Evolutionary conservation across 1,139 yeast genomes (phyloP).

Genomic region (Insectozyma bohioensis): DNA sequence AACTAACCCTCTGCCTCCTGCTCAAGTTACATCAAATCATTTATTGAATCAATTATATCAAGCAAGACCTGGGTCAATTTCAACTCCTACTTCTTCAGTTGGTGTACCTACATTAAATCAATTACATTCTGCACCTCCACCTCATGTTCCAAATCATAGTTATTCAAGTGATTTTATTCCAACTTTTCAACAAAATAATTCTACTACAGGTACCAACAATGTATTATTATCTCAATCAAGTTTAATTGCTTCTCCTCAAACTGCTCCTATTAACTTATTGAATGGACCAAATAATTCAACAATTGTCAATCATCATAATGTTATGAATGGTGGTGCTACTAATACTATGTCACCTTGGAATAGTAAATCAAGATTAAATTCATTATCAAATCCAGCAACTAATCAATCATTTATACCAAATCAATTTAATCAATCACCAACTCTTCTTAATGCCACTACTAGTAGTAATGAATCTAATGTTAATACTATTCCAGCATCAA

Average conservation of each 20-base stretch:
- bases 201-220: neutral
- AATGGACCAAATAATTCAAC: constrained; percentile 6
- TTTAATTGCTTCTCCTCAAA: constrained; percentile 11
- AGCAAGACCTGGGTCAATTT: constrained; percentile 28
- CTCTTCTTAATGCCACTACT: constrained; percentile 6
- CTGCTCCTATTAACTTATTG: constrained; percentile 8
- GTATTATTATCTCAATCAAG: constrained; percentile 3
- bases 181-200: constrained; percentile 4
- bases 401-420: constrained; percentile 5
- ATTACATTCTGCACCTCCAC: constrained; percentile 10
- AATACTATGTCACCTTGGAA: constrained; percentile 15
- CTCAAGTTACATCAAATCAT: constrained; percentile 24
- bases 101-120: constrained; percentile 14
- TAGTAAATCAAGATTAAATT: constrained; percentile 14
- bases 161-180: constrained; percentile 7
- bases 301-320: no score
- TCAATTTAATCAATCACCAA: constrained; percentile 3
- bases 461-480: constrained; percentile 1
- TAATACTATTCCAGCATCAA: neutral
- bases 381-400: constrained; percentile 8
- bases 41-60: constrained; percentile 36
- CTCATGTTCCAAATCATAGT: constrained; percentile 5
- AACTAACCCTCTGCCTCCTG: constrained; percentile 18
- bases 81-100: constrained; percentile 19
- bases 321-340: constrained; percentile 3